phyloP scores from a whole-genome alignment of 176 grass and related monocot species.

The Juncus inflexus region DNA sequence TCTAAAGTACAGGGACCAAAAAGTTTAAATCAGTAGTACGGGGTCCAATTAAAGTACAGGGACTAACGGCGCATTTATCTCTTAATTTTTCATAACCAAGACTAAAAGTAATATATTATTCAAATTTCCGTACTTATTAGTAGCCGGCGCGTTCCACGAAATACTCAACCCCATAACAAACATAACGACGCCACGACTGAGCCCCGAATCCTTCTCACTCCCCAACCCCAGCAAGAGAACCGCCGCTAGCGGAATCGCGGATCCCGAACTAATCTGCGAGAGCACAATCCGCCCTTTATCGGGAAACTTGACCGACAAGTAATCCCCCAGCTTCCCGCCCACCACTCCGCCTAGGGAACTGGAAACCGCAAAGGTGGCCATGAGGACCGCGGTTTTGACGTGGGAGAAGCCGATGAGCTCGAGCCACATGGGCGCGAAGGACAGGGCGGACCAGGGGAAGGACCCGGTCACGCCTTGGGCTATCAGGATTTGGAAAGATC shows the following conservation, averaged over 20 bases:
- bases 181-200: conserved; percentile 60
- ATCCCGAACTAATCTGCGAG: conserved; percentile 75
- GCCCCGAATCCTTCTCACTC: conserved; percentile 40
- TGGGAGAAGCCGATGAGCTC: conserved; percentile 75
- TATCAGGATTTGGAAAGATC: conserved; percentile 88
- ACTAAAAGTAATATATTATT: too few species aligned
- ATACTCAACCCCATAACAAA: conserved; percentile 86
- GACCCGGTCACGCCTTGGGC: conserved; percentile 86
- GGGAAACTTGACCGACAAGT: conserved; percentile 47
- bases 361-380: conserved; percentile 41
- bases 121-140: conserved; percentile 55
- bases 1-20: too few species aligned
- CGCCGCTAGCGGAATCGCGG: conserved; percentile 70
- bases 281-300: conserved; percentile 61
- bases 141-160: conserved; percentile 86
- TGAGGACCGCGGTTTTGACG: conserved; percentile 40
- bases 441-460: conserved; percentile 76
- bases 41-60: too few species aligned
- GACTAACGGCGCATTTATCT: too few species aligned
- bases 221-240: conserved; percentile 56
- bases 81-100: too few species aligned
- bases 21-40: too few species aligned
- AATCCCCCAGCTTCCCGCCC: conserved; percentile 73
- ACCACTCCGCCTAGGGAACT: conserved; percentile 59
- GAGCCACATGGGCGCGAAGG: conserved; percentile 81